These are phyloP conservation scores for Kwoniella europaea DNA, from an alignment of 768 basidiomycete genomes.

Conservation along the genomic window DNA sequence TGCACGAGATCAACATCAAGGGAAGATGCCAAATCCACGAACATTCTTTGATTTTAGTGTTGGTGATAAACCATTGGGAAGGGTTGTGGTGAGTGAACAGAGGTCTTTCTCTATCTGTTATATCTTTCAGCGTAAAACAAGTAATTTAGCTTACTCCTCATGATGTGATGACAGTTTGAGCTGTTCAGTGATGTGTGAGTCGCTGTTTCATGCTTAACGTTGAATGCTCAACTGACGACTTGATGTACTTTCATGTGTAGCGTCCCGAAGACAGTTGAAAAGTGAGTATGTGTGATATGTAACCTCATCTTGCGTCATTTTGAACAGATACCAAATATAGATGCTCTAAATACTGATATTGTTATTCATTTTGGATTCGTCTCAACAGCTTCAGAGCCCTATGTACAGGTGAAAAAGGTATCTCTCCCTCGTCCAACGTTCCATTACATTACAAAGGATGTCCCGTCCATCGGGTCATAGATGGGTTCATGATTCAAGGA, in stretches of 20 bases:
- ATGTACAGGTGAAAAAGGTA: conserved; percentile 83
- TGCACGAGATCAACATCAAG: too few relatives aligned
- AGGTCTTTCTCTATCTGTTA: neutral
- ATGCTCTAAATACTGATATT: neutral
- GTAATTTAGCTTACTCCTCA: neutral
- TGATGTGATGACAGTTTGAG: conserved; percentile 60
- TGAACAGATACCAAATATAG: too few relatives aligned
- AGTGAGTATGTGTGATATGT: conserved; percentile 62
- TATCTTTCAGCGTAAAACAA: neutral
- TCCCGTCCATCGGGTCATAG: conserved; percentile 78
- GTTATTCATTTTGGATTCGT: conserved; percentile 69
- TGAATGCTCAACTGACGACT: neutral
- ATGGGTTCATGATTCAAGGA: conserved; percentile 71
- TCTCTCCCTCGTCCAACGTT: conserved; percentile 67
- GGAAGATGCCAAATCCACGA: conserved; percentile 22
- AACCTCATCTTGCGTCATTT: neutral
- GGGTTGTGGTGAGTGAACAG: conserved; percentile 54
- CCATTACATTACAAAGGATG: conserved; percentile 82
- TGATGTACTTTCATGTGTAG: conserved; percentile 33
- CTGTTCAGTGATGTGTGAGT: conserved; percentile 67
- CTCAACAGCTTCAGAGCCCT: conserved; percentile 79
- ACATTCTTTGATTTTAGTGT: conserved; percentile 71
- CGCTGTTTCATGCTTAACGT: neutral
- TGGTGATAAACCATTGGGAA: conserved; percentile 61
- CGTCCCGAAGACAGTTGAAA: conserved; percentile 73